Percentiles rank a stretch among this genome's conserved stretches.
Evolutionary conservation across 2,329 filamentous ascomycete species (phyloP).

Genomic region (Fusarium fujikuroi): DNA sequence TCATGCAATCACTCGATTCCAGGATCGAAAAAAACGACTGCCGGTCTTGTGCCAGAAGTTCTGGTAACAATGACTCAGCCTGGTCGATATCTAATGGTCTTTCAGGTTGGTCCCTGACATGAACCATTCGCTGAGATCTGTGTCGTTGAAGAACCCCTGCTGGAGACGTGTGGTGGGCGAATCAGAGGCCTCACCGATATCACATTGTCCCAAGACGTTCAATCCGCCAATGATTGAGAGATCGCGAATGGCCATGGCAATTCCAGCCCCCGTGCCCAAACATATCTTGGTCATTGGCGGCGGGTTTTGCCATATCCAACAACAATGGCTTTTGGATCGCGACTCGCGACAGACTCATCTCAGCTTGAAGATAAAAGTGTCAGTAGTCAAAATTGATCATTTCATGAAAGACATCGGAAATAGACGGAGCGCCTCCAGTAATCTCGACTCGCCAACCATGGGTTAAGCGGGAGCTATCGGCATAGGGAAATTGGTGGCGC

Average conservation of each 20-base stretch:
- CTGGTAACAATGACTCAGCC: constrained; percentile 15
- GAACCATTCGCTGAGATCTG: constrained; percentile 24
- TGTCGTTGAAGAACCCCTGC: constrained; percentile 29
- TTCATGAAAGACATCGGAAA: constrained; percentile 28
- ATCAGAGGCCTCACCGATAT: constrained; percentile 38
- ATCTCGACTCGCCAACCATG: constrained; percentile 4
- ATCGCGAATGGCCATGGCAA: constrained; percentile 38
- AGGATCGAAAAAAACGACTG: neutral
- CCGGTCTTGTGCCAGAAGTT: neutral
- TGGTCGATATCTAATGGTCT: constrained; percentile 13
- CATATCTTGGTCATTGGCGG: constrained; percentile 39
- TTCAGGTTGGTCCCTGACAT: constrained; percentile 3
- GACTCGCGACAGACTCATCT: constrained; percentile 18
- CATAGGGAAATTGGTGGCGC: constrained; percentile 16
- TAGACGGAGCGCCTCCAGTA: constrained; percentile 25
- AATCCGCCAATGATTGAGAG: constrained; percentile 21
- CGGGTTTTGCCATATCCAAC: neutral
- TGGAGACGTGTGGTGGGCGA: constrained; percentile 17
- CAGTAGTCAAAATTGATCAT: neutral
- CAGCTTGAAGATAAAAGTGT: neutral
- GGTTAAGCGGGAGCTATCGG: constrained; percentile 20
- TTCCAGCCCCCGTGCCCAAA: constrained; percentile 36
- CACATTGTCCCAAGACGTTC: constrained; percentile 40
- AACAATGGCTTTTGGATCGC: neutral
- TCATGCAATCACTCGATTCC: constrained; percentile 25